These are phyloP conservation scores for Geranium incanum DNA, from an alignment of 441 rosid species.

Conservation along the genomic window DNA sequence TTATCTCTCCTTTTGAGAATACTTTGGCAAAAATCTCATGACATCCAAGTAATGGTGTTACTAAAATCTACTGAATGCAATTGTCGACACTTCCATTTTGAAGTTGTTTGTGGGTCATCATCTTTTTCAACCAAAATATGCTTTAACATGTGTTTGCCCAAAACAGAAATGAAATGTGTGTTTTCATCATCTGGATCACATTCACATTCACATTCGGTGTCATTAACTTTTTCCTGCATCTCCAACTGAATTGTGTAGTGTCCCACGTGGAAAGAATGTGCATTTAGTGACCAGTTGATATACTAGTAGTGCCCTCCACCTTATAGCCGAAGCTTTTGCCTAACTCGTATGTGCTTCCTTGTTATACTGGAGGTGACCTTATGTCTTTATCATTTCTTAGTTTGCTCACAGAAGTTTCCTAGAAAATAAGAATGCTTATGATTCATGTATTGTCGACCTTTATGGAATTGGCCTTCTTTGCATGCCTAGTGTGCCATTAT, in stretches of 20 bases:
- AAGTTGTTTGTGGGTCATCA: background rate
- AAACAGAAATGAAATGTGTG: background rate
- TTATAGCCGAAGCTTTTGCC: no score
- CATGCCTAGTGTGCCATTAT: background rate
- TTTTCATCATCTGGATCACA: background rate
- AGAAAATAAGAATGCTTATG: background rate
- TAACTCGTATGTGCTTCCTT: no score
- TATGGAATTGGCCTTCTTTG: background rate
- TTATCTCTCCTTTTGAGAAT: background rate
- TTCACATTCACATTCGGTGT: no score
- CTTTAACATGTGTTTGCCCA: background rate
- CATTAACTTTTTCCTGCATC: no score
- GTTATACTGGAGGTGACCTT: no score
- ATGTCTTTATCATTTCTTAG: no score
- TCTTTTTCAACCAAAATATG: background rate
- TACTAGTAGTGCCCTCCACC: no score
- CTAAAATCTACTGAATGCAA: background rate
- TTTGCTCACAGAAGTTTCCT: background rate
- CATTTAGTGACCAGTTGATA: no score
- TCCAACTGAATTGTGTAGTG: no score
- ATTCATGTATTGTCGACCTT: background rate
- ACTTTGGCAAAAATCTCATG: background rate
- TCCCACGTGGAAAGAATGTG: no score
- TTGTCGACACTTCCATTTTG: background rate
- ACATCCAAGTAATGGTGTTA: background rate